Evolutionary conservation across 106 monocot species (phyloP).

Genomic region (Iris macrosiphon): DNA sequence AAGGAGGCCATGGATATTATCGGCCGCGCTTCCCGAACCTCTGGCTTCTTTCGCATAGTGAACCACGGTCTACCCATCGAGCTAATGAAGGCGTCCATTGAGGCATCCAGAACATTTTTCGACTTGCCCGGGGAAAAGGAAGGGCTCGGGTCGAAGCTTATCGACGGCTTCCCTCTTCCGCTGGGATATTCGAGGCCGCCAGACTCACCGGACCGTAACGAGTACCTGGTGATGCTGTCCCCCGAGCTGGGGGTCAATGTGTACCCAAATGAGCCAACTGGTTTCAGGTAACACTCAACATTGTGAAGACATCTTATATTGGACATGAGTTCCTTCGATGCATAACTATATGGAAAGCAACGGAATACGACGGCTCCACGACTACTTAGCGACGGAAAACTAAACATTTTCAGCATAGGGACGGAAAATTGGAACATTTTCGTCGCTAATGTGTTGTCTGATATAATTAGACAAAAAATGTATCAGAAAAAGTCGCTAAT

Average conservation of each 20-base stretch:
- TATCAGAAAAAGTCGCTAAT: too few species aligned
- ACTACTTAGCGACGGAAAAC: too few species aligned
- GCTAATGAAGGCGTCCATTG: too few species aligned
- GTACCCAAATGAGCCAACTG: neutral
- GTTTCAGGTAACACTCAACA: neutral
- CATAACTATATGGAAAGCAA: neutral
- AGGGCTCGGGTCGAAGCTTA: slow-evolving; percentile 10
- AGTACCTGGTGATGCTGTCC: slow-evolving; percentile 1
- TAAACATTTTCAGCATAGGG: too few species aligned
- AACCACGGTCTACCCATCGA: too few species aligned
- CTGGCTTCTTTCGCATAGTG: too few species aligned
- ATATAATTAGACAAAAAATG: too few species aligned
- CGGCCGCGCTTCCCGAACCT: too few species aligned
- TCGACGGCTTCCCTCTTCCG: slow-evolving; percentile 14
- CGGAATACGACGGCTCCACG: too few species aligned
- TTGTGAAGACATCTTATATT: neutral
- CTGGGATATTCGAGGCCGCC: slow-evolving; percentile 31
- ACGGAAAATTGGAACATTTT: too few species aligned
- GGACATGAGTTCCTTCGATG: neutral
- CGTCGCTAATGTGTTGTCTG: too few species aligned
- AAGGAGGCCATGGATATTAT: too few species aligned
- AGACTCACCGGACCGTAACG: slow-evolving; percentile 6
- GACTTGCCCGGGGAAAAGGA: slow-evolving; percentile 22
- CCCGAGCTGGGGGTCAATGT: slow-evolving; percentile 8
- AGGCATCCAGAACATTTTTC: slow-evolving; percentile 29